Percentiles rank a stretch among this genome's conserved stretches.
Evolutionary conservation across 192 early-diverging fungal genomes (phyloP).

Genomic region (Entomortierella chlamydospora): DNA sequence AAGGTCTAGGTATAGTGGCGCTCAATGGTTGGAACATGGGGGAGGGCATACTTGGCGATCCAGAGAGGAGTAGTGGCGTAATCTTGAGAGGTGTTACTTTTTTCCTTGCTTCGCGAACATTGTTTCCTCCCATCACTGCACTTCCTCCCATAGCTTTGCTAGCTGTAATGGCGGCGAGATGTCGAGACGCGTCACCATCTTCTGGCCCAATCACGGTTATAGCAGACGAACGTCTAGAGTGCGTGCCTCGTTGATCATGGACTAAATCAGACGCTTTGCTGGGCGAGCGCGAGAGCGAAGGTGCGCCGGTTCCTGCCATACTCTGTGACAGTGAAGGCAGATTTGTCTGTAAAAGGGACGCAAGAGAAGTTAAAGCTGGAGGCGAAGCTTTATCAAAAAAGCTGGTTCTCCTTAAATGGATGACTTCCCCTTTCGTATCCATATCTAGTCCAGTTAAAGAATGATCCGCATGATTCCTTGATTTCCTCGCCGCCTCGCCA

Average conservation of each 20-base stretch:
- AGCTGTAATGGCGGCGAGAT: neutral
- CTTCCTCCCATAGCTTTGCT: neutral
- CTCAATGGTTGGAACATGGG: slow-evolving; percentile 41
- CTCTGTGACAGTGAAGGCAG: slow-evolving; percentile 1
- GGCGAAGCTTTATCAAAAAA: slow-evolving; percentile 29
- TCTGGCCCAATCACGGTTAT: slow-evolving; percentile 1
- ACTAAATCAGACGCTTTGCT: slow-evolving; percentile 1
- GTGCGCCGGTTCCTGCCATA: neutral
- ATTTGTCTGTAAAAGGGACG: slow-evolving; percentile 8
- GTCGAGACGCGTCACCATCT: slow-evolving; percentile 3
- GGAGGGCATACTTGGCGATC: slow-evolving; percentile 18
- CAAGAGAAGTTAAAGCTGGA: slow-evolving; percentile 10
- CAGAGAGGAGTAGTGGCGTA: slow-evolving; percentile 22
- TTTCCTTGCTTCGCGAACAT: neutral
- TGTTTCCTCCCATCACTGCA: neutral
- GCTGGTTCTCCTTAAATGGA: slow-evolving; percentile 34
- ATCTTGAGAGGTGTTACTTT: slow-evolving; percentile 30
- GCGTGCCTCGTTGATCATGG: neutral
- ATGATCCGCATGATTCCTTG: slow-evolving; percentile 21
- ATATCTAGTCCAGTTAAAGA: slow-evolving; percentile 22
- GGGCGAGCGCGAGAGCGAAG: slow-evolving; percentile 16
- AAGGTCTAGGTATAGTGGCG: slow-evolving; percentile 28
- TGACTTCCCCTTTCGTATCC: slow-evolving; percentile 26
- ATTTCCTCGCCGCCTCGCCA: neutral
- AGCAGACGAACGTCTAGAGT: neutral